Conservation (phyloP, 805 yeast genomes). For the Groenewaldozyma salmanticensis region DNA sequence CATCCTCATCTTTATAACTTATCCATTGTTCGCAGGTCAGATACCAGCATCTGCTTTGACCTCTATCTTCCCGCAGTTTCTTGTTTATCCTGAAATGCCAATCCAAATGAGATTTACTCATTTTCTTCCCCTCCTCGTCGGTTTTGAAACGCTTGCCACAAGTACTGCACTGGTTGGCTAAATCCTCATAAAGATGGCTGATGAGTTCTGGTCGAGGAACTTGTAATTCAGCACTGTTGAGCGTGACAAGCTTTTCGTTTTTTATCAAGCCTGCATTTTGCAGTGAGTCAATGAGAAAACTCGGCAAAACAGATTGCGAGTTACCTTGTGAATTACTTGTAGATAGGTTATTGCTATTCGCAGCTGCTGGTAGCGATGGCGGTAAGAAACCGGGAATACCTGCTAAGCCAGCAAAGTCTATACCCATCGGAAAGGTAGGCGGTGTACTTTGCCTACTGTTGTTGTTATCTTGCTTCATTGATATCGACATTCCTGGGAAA, state of each 20-base stretch:
- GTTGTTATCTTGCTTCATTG: not conserved
- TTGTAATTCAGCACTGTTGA: constrained; percentile 24
- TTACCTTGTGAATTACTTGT: not conserved
- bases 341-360: not conserved
- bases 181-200: constrained; percentile 41
- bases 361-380: too few relatives aligned
- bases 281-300: constrained; percentile 17
- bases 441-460: not conserved
- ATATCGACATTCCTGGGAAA: not conserved
- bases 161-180: constrained; percentile 73
- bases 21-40: constrained; percentile 65
- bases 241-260: constrained; percentile 7
- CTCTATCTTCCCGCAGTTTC: constrained; percentile 42
- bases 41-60: constrained; percentile 76
- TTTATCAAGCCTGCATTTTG: constrained; percentile 22
- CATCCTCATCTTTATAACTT: constrained; percentile 56
- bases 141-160: constrained; percentile 82
- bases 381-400: too few relatives aligned
- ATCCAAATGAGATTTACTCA: constrained; percentile 66
- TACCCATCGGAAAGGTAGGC: not conserved
- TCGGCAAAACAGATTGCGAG: constrained; percentile 3
- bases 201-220: constrained; percentile 26
- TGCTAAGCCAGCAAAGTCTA: not conserved
- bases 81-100: constrained; percentile 95
- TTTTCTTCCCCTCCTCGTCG: constrained; percentile 43